Percentiles rank a stretch among this genome's conserved stretches.
Conservation (phyloP, 768 basidiomycete genomes). For the Leccinum arenicola region DNA sequence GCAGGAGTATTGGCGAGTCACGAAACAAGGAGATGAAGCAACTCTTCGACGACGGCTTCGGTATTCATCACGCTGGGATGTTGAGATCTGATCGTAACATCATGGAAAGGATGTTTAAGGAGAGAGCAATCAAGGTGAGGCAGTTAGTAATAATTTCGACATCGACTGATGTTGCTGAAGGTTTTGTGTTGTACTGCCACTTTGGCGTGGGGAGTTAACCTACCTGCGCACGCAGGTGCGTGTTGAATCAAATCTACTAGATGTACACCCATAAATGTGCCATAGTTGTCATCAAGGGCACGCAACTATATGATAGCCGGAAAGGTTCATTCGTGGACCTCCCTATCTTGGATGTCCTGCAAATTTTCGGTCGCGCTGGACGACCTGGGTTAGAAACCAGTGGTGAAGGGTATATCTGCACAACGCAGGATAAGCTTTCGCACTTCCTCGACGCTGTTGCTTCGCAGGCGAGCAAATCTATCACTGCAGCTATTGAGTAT, state of each 20-base stretch:
- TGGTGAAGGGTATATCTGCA: constrained; percentile 97
- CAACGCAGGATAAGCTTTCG: constrained; percentile 85
- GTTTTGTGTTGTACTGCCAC: constrained; percentile 98
- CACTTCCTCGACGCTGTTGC: constrained; percentile 89
- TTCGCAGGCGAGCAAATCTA: constrained; percentile 59
- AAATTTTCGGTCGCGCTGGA: constrained; percentile 97
- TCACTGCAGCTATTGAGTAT: background rate
- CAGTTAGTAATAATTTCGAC: background rate
- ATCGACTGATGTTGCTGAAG: constrained; percentile 37
- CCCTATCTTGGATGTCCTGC: constrained; percentile 91
- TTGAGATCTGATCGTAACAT: constrained; percentile 89
- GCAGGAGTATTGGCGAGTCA: constrained; percentile 74
- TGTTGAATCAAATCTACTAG: constrained; percentile 8
- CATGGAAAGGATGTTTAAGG: constrained; percentile 93
- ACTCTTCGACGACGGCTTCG: constrained; percentile 88
- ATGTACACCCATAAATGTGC: constrained; percentile 8
- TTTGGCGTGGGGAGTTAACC: constrained; percentile 98
- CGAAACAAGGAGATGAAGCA: constrained; percentile 96
- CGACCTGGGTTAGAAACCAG: constrained; percentile 84
- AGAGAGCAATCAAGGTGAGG: constrained; percentile 82
- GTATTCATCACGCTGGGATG: constrained; percentile 99
- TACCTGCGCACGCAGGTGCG: constrained; percentile 94
- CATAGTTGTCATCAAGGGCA: constrained; percentile 93
- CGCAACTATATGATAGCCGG: constrained; percentile 90
- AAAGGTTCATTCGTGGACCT: constrained; percentile 91